Evolutionary conservation across 2,329 filamentous ascomycete species (phyloP).

Genomic region (Phyllosticta citrichinensis): DNA sequence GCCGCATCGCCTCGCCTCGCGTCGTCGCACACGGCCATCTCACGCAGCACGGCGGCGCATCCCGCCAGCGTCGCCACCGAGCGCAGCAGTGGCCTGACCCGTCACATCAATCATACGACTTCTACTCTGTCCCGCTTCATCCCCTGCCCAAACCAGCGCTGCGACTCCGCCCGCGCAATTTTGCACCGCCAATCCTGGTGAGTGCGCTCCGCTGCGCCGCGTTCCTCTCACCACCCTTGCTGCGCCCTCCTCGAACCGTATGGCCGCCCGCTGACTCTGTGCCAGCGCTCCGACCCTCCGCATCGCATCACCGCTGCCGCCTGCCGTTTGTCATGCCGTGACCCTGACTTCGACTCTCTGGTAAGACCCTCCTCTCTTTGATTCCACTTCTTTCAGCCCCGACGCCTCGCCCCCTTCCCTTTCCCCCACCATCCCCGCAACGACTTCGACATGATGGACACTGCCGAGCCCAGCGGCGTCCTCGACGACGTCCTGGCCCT

Average conservation of each 20-base stretch:
- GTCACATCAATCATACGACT: neutral
- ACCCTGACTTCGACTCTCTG: conserved; percentile 12
- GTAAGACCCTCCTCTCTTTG: conserved; percentile 13
- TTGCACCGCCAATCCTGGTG: neutral
- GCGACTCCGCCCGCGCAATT: neutral
- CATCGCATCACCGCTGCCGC: conserved; percentile 6
- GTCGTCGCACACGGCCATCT: neutral
- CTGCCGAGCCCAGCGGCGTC: conserved; percentile 17
- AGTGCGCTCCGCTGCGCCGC: neutral
- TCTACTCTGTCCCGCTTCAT: neutral
- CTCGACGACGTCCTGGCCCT: conserved; percentile 27
- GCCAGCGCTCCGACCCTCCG: conserved; percentile 7
- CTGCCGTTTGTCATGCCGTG: conserved; percentile 12
- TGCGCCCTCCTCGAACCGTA: neutral
- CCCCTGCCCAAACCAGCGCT: neutral
- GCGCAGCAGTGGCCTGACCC: neutral
- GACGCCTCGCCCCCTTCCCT: conserved; percentile 2
- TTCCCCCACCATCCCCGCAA: neutral
- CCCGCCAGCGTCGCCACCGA: neutral
- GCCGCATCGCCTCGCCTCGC: too few species aligned
- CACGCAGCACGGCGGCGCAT: neutral
- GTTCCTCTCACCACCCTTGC: neutral
- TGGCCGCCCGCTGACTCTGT: conserved; percentile 9
- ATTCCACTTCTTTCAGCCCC: conserved; percentile 4
- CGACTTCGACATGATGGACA: conserved; percentile 14